Conservation (phyloP, 2,329 filamentous ascomycete species). For the Didymella sp. region DNA sequence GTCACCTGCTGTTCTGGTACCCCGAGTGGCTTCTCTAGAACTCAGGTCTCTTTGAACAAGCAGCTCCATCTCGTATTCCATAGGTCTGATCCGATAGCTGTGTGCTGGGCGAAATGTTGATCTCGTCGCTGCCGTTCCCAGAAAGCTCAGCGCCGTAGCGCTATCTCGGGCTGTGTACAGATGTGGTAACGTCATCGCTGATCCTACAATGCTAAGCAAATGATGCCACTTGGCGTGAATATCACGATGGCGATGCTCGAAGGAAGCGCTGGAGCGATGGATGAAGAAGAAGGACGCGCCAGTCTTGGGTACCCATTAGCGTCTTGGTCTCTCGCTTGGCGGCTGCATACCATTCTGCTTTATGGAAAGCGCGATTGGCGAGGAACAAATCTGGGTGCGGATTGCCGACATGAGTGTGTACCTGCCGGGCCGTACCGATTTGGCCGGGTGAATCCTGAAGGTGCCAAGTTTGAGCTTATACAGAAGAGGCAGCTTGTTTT, state of each 20-base stretch:
- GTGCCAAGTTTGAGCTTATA: constrained; percentile 17
- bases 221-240: constrained; percentile 8
- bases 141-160: not conserved
- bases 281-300: not conserved
- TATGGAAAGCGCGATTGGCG: constrained; percentile 9
- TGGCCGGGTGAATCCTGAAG: not conserved
- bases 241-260: constrained; percentile 3
- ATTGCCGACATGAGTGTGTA: not conserved
- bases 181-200: constrained; percentile 10
- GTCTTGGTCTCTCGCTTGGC: constrained; percentile 7
- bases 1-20: not conserved
- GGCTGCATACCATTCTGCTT: not conserved
- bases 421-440: constrained; percentile 13
- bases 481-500: constrained; percentile 18
- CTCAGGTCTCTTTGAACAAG: constrained; percentile 3
- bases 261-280: constrained; percentile 1
- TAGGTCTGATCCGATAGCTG: not conserved
- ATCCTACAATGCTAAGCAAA: constrained; percentile 13
- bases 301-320: constrained; percentile 2
- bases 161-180: not conserved
- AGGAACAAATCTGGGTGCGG: not conserved
- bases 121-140: not conserved
- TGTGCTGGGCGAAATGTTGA: not conserved
- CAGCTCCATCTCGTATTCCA: not conserved
- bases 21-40: not conserved